Evolutionary conservation across 305 asterid genomes (phyloP), one percentile per base, ranked within the genome.

Genomic region (Ilex paraguariensis): DNA sequence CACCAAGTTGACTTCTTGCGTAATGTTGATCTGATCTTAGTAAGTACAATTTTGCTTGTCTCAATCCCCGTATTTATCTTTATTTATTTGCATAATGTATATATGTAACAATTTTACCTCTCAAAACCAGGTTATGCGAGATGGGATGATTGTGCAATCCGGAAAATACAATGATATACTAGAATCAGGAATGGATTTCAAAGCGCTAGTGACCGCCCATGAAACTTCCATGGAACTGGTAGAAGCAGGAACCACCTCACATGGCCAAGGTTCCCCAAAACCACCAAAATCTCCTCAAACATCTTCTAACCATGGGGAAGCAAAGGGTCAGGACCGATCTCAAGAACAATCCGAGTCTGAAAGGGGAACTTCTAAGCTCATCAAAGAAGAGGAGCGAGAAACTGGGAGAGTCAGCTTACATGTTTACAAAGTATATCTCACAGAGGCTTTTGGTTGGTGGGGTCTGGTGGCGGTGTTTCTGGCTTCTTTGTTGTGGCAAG

Each of bases 1-100:
- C 99, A 94, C 83, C 99, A 94, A 94, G 96, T 94, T 12, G 99
- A 94, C 77, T 94, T 94, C 91, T 76, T 94, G 84, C 97, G 82
- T 63, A 94, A 94, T 30, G 95, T 88, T 58, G 96, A 94, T 77
- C 87, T 75, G 56, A 94, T 94, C 70, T 67, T 94, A 7, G 99
- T 93, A 82, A 17, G 97, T 70, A 11, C 3, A 28, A 62, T 36
- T 31, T 32, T 14, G 15, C 32, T 31, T 33, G 10, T 7, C 42
- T 51, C 13, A 9, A 39, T 30, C 51, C 57, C 46, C 28, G 14
- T 13, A 32, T 44, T 55, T n/a, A 56, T 40, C 49, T 32, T 16
- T 32, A 4, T 6, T 32, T 6, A 33, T 16, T 46, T 44, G 2
- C 42, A 15, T 3, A 36, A 44, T 59, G 32, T 9, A n/a, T 44